phyloP scores from a whole-genome alignment of 345 rosid species.

The Acer yangbiense region DNA sequence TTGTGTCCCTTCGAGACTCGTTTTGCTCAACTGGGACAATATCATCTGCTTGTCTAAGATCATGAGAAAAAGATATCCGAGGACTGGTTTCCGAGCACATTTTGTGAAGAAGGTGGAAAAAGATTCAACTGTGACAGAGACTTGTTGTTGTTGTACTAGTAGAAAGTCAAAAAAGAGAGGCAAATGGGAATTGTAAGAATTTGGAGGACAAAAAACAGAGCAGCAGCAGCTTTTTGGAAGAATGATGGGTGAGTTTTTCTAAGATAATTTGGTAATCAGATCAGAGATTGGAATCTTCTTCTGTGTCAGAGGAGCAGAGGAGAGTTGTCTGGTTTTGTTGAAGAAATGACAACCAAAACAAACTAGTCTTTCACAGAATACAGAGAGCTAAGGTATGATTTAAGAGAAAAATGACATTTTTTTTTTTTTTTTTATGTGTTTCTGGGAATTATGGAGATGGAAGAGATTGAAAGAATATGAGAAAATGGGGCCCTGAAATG shows the following conservation, averaged over 20 bases:
- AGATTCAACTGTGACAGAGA: conserved; percentile 31
- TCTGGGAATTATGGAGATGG: not conserved
- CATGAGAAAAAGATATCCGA: conserved; percentile 59
- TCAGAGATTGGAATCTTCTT: conserved; percentile 17
- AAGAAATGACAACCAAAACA: not conserved
- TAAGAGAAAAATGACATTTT: too few relatives aligned
- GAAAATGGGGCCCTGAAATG: not conserved
- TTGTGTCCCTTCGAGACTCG: conserved; percentile 41
- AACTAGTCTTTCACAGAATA: too few relatives aligned
- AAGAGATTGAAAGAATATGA: conserved; percentile 8
- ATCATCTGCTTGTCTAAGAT: conserved; percentile 41
- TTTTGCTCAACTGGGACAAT: conserved; percentile 17
- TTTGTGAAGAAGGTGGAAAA: conserved; percentile 13
- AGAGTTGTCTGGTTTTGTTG: conserved; percentile 15
- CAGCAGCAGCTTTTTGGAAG: conserved; percentile 9
- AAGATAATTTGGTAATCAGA: conserved; percentile 7
- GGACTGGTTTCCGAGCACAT: conserved; percentile 68
- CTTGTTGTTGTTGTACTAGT: not conserved
- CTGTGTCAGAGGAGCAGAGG: conserved; percentile 27
- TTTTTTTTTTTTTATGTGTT: too few relatives aligned
- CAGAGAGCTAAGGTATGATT: not conserved
- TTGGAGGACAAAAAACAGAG: not conserved
- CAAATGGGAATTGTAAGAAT: not conserved
- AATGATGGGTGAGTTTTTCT: conserved; percentile 8
- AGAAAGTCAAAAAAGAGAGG: conserved; percentile 16